Base-by-base conservation (phyloP, 495 filamentous ascomycete genomes). In the Gamarada debralockiae region DNA sequence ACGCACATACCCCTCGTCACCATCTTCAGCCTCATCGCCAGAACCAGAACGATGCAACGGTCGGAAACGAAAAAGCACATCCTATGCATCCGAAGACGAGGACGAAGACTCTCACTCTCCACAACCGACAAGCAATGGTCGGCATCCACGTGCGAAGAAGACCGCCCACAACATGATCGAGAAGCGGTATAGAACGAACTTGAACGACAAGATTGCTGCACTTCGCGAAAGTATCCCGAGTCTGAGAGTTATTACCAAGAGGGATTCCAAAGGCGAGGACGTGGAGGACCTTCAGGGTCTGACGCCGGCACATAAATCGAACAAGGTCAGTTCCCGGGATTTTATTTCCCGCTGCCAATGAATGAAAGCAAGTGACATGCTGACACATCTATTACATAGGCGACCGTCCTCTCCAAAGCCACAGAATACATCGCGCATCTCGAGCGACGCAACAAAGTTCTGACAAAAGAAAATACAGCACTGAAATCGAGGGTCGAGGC, bases 131-230 rank as follows among this genome's bases (percentile, higher is more conserved):
- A 14, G 15, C 12, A 47, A 50, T 18, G 38, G 41, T 4, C 31
- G 40, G 13, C 82, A 85, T 29, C 82, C 83, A 31, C 87, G 90
- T 2, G 79, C 89, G 8, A 96, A 95, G 75, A 96, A 96, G 74
- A 92, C 90, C 47, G 89, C 92, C n/a, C 93, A 98, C 65, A 97
- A 96, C 62, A 91, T 96, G 78, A 95, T 98, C 51, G 93, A 98
- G 69, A 96, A 96, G 71, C 77, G 93, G 47, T 98, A 98, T 65
- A 84, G 93, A 52, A 95, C 86, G 14, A 98, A 98, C 63, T 73
- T 98, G 48, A 97, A 97, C 58, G 91, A 96, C 55, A 98, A 96
- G 72, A 97, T 98, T 56, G 85, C 89, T 40, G 90, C 90, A 39
- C 70, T 98, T 38, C 74, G 90, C 58, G 89, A 95, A 64, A 89